Evolutionary conservation across 2,329 filamentous ascomycete species (phyloP).

Genomic region (Hirsutella minnesotensis): DNA sequence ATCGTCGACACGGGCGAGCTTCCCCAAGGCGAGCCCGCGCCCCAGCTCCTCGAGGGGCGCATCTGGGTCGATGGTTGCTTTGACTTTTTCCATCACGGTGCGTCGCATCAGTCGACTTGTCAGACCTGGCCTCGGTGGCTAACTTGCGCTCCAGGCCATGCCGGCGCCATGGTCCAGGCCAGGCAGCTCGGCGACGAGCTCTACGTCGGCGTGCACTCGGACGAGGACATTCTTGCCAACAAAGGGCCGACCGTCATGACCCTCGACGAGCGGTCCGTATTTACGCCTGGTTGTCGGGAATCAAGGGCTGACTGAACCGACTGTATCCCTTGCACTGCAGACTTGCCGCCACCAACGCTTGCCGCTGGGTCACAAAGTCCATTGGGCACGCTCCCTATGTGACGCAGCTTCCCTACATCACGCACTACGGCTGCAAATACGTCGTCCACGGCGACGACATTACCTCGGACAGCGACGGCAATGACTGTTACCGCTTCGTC

Average conservation of each 20-base stretch:
- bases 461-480: slow-evolving; percentile 82
- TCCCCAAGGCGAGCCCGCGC: slow-evolving; percentile 31
- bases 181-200: slow-evolving; percentile 82
- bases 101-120: slow-evolving; percentile 8
- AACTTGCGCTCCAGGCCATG: slow-evolving; percentile 53
- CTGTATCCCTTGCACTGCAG: slow-evolving; percentile 30
- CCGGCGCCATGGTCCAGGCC: slow-evolving; percentile 92
- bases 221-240: slow-evolving; percentile 90
- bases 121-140: neutral
- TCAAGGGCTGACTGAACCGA: neutral
- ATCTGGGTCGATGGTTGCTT: slow-evolving; percentile 99
- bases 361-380: slow-evolving; percentile 82
- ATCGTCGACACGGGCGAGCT: slow-evolving; percentile 7
- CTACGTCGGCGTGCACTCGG: slow-evolving; percentile 86
- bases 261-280: slow-evolving; percentile 62
- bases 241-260: slow-evolving; percentile 98
- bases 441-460: slow-evolving; percentile 97
- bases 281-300: neutral
- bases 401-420: slow-evolving; percentile 85
- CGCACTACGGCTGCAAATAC: slow-evolving; percentile 88
- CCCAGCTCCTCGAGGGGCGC: slow-evolving; percentile 52
- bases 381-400: slow-evolving; percentile 87
- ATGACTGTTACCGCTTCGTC: slow-evolving; percentile 96
- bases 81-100: slow-evolving; percentile 96
- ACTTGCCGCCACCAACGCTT: slow-evolving; percentile 82